phyloP scores from a whole-genome alignment of 2,329 filamentous ascomycete genomes.

The Colletotrichum musae region DNA sequence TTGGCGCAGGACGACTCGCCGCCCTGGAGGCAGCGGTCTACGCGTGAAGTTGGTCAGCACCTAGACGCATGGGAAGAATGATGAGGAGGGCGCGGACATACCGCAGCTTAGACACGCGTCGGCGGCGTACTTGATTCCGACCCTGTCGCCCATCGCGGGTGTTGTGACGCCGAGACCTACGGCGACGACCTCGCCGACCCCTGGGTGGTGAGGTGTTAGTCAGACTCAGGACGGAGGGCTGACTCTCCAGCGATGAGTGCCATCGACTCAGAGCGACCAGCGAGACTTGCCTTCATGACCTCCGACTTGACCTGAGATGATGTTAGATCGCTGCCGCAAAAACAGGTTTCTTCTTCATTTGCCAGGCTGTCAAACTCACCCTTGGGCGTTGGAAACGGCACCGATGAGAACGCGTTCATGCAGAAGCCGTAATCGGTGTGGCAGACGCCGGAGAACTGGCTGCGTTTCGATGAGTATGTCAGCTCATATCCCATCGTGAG shows the following conservation, averaged over 20 bases:
- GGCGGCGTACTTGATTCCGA: slow-evolving; percentile 44
- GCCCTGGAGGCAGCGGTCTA: slow-evolving; percentile 43
- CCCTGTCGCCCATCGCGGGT: slow-evolving; percentile 40
- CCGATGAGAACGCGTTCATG: slow-evolving; percentile 41
- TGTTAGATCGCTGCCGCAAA: slow-evolving; percentile 16
- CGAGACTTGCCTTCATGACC: slow-evolving; percentile 42
- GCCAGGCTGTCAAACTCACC: slow-evolving; percentile 2
- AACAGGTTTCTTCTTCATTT: background rate
- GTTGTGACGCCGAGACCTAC: slow-evolving; percentile 37
- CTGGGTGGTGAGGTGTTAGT: background rate
- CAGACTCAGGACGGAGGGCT: background rate
- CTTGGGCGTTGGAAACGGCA: slow-evolving; percentile 38
- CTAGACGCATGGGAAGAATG: too few relatives aligned
- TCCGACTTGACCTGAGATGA: slow-evolving; percentile 41
- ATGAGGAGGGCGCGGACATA: slow-evolving; percentile 1
- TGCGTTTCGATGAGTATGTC: slow-evolving; percentile 8
- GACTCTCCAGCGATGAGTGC: background rate
- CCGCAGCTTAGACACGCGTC: slow-evolving; percentile 44
- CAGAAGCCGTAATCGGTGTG: slow-evolving; percentile 48
- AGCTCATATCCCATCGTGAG: background rate
- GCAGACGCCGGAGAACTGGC: slow-evolving; percentile 46
- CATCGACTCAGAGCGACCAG: background rate
- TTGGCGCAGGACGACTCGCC: slow-evolving; percentile 43
- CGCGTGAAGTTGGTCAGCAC: background rate
- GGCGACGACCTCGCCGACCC: slow-evolving; percentile 42